Evolutionary conservation across 2,329 filamentous ascomycete genomes (phyloP).

Genomic region (Claviceps sp.): DNA sequence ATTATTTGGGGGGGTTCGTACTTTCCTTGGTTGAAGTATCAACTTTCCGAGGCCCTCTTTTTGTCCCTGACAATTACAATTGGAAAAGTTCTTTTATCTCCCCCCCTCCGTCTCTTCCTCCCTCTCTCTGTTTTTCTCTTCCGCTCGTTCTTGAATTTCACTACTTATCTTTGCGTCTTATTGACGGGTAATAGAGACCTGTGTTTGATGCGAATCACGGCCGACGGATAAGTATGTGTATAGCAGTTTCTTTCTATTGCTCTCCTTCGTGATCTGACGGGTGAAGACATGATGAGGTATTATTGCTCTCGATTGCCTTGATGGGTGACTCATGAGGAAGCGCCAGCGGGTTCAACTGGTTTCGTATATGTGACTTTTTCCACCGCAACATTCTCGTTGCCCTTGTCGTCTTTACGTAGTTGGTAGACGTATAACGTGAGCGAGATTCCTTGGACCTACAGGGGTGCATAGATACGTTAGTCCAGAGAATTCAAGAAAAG

Average conservation of each 20-base stretch:
- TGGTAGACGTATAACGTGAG: slow-evolving; percentile 93
- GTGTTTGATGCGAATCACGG: slow-evolving; percentile 9
- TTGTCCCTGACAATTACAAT: slow-evolving; percentile 5
- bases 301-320: background rate
- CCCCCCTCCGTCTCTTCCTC: background rate
- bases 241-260: background rate
- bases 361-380: slow-evolving; percentile 82
- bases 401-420: slow-evolving; percentile 62
- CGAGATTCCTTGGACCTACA: slow-evolving; percentile 85
- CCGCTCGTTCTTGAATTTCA: slow-evolving; percentile 7
- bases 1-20: background rate
- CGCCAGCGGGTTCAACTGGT: slow-evolving; percentile 45
- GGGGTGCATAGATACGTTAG: background rate
- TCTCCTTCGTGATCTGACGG: background rate
- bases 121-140: no score
- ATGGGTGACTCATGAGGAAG: slow-evolving; percentile 30
- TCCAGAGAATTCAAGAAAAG: background rate
- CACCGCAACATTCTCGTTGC: slow-evolving; percentile 66
- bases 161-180: background rate
- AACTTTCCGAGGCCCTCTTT: slow-evolving; percentile 4
- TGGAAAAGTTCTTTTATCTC: slow-evolving; percentile 8
- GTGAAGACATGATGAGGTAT: background rate
- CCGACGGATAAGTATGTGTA: background rate
- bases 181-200: slow-evolving; percentile 6
- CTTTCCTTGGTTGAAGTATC: slow-evolving; percentile 2